A percentile compares a stretch with the other conserved stretches of the same genome.
Conservation (phyloP, 768 basidiomycete species). For the Tephrocybe rancida region DNA sequence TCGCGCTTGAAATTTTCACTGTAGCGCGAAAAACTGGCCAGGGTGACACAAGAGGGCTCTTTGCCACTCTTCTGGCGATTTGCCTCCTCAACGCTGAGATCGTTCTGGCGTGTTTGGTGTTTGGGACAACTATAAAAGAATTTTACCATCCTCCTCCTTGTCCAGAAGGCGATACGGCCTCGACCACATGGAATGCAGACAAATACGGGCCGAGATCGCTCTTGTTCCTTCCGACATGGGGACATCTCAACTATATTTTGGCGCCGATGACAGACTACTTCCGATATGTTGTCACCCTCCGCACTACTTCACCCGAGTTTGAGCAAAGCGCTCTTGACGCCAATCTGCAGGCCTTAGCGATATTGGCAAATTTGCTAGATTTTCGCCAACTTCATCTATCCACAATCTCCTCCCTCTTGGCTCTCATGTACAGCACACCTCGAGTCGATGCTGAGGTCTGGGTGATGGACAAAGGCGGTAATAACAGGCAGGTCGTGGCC, state of each 20-base stretch:
- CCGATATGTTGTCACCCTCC: not conserved
- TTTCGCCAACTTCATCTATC: slow-evolving; percentile 46
- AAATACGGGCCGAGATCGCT: slow-evolving; percentile 15
- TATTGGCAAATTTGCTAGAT: slow-evolving; percentile 56
- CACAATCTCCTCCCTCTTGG: slow-evolving; percentile 46
- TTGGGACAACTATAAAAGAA: slow-evolving; percentile 65
- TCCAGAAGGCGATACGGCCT: slow-evolving; percentile 24
- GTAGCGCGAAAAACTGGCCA: slow-evolving; percentile 57
- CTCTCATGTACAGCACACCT: slow-evolving; percentile 48
- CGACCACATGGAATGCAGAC: not conserved
- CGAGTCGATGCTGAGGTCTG: slow-evolving; percentile 40
- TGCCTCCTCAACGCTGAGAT: slow-evolving; percentile 81
- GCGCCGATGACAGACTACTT: slow-evolving; percentile 5
- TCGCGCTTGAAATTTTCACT: slow-evolving; percentile 55
- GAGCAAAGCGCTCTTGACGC: slow-evolving; percentile 26
- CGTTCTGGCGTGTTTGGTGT: slow-evolving; percentile 71
- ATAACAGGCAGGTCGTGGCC: slow-evolving; percentile 35
- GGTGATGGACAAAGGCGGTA: slow-evolving; percentile 28
- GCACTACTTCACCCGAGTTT: not conserved
- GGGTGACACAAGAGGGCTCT: slow-evolving; percentile 60
- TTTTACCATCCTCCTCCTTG: slow-evolving; percentile 41
- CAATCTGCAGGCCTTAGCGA: slow-evolving; percentile 63
- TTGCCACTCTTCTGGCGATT: slow-evolving; percentile 58
- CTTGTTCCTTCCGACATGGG: slow-evolving; percentile 1
- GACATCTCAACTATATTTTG: not conserved